Percentiles rank a stretch among this genome's conserved stretches.
These are phyloP conservation scores for Ogataea salicorniae DNA, from an alignment of 805 yeast species.

Conservation along the genomic window DNA sequence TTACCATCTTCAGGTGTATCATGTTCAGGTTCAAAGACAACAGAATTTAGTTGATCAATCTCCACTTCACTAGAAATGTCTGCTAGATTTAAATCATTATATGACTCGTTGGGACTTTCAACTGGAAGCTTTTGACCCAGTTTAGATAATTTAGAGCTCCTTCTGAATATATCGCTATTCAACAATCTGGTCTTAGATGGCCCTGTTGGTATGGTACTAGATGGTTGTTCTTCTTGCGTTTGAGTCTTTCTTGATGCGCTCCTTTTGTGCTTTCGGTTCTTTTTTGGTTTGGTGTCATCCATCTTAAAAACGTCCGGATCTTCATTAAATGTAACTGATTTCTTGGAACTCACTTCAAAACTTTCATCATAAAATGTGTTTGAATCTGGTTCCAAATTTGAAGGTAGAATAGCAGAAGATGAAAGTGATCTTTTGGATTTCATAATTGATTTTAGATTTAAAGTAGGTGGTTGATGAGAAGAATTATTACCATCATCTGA, in stretches of 20 bases:
- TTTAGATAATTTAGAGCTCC: not conserved
- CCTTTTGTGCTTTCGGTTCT: not conserved
- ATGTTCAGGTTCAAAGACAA: slow-evolving; percentile 21
- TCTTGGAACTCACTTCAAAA: slow-evolving; percentile 8
- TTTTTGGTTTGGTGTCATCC: not conserved
- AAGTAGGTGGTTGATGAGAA: no score
- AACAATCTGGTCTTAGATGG: no score
- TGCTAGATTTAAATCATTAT: not conserved
- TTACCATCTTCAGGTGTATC: slow-evolving; percentile 12
- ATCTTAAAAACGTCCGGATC: slow-evolving; percentile 3
- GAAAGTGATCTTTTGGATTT: slow-evolving; percentile 2
- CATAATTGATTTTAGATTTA: slow-evolving; percentile 15
- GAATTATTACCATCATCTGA: not conserved
- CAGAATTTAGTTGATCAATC: slow-evolving; percentile 4
- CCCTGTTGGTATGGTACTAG: no score
- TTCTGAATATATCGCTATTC: no score
- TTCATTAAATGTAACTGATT: slow-evolving; percentile 17
- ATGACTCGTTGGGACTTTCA: not conserved
- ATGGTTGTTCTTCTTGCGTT: no score
- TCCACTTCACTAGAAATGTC: not conserved
- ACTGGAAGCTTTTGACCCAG: not conserved
- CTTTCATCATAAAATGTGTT: slow-evolving; percentile 1
- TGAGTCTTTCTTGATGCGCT: not conserved
- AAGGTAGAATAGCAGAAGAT: not conserved
- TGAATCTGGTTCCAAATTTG: not conserved